Conservation (phyloP, 371 early-diverging fungal genomes). For the Lichtheimia ramosa region DNA sequence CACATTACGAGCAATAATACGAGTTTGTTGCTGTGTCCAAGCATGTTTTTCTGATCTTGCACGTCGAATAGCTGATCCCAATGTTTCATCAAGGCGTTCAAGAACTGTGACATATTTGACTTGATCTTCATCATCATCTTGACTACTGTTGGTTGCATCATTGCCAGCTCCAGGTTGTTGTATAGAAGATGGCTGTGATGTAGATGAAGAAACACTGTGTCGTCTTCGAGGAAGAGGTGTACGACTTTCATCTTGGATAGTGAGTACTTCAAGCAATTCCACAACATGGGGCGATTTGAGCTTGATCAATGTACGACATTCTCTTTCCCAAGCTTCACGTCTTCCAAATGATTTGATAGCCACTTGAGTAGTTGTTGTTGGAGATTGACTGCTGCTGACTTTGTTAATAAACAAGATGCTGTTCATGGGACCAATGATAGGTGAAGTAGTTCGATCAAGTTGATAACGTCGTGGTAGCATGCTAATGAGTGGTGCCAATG, state of each 20-base stretch:
- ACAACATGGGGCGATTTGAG: slow-evolving; percentile 37
- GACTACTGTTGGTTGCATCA: background rate
- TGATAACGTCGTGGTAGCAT: slow-evolving; percentile 40
- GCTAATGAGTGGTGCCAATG: slow-evolving; percentile 10
- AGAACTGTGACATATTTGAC: slow-evolving; percentile 38
- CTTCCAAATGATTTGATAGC: slow-evolving; percentile 43
- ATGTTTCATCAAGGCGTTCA: slow-evolving; percentile 37
- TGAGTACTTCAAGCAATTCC: slow-evolving; percentile 42
- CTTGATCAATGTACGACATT: slow-evolving; percentile 42
- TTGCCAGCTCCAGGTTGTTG: too few species aligned
- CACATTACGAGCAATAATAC: slow-evolving; percentile 3
- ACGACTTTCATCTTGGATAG: slow-evolving; percentile 33
- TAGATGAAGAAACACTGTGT: background rate
- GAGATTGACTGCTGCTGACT: background rate
- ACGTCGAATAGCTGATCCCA: slow-evolving; percentile 17
- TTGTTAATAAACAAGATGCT: slow-evolving; percentile 32
- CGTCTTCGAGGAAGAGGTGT: slow-evolving; percentile 5
- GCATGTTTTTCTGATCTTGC: slow-evolving; percentile 14
- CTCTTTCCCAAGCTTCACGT: slow-evolving; percentile 55
- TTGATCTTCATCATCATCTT: slow-evolving; percentile 14
- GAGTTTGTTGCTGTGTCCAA: slow-evolving; percentile 9
- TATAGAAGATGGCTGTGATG: background rate
- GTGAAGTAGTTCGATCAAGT: slow-evolving; percentile 20
- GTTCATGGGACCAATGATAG: slow-evolving; percentile 44
- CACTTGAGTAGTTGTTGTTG: slow-evolving; percentile 9